Evolutionary conservation across 2,329 filamentous ascomycete genomes (phyloP), one percentile per base, ranked within the genome.

Genomic region (Stagonosporopsis tanaceti): DNA sequence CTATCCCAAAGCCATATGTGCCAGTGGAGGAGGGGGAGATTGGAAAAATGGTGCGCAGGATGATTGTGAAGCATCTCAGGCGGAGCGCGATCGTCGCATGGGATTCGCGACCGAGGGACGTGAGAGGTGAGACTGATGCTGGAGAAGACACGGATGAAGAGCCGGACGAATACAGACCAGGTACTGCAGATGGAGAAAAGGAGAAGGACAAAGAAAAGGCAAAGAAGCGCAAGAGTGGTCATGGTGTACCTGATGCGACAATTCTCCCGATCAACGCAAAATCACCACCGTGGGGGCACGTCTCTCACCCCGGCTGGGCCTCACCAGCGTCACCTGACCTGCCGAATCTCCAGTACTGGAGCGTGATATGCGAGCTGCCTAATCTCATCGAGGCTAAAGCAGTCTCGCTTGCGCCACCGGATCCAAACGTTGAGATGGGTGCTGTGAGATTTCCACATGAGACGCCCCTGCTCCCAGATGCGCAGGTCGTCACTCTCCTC

Each of bases 341-440:
- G 17, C 88, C 92, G 4, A 87, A 92, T 69, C 78, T 98, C n/a
- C 88, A 96, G 63, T 98, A 96, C 76, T 84, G 83, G 66, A 87
- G 87, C 2, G 92, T 99, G 24, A 82, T 97, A 17, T 83, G 85
- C 35, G 94, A 98, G 76, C 82, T 99, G 24, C 92, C 93, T 1
- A 89, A 96, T 71, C 83, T 98, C 27, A 91, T 98, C 61, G 94
- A 98, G 79, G 94, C 92, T 9, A 94, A 94, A 75, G 94, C 93
- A 1, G 87, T 97, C n/a, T 93, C 91, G 0, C 84, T 97, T 35
- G 92, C 90, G 0, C 92, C 89, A 28, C 80, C 82, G 0, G 82
- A 84, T 62, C 81, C 83, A 4, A 74, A 78, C 3, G 67, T 77
- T 24, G 72, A 74, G 44, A 60, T 62, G 7, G 59, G 47, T 15